Evolutionary conservation across 345 rosid genomes (phyloP).

Genomic region (Brassica cretica): DNA sequence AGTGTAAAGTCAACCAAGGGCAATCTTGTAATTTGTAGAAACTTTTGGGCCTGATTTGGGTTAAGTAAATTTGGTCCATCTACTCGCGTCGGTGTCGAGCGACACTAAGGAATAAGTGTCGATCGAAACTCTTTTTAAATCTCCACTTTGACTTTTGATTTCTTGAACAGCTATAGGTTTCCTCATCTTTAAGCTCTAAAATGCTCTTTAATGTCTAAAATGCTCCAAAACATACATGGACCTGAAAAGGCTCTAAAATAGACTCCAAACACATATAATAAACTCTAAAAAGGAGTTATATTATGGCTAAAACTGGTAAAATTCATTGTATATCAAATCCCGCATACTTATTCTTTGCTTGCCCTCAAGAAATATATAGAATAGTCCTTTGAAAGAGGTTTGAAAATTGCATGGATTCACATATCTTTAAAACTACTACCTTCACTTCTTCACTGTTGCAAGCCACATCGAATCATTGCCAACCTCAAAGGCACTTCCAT

Average conservation of each 20-base stretch:
- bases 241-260: neutral
- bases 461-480: neutral
- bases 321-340: neutral
- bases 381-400: neutral
- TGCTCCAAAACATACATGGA: neutral
- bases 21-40: too few relatives aligned
- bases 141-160: too few relatives aligned
- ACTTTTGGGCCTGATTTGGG: too few relatives aligned
- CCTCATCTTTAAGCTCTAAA: too few relatives aligned
- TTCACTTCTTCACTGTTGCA: neutral
- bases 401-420: neutral
- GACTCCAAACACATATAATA: neutral
- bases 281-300: neutral
- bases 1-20: too few relatives aligned
- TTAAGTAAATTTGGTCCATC: too few relatives aligned
- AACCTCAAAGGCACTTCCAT: neutral
- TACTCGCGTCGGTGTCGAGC: too few relatives aligned
- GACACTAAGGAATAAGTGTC: too few relatives aligned
- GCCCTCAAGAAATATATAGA: neutral
- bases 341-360: neutral
- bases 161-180: too few relatives aligned
- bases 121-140: too few relatives aligned
- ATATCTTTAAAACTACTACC: too few relatives aligned
- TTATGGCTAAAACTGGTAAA: neutral
- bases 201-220: neutral